These are phyloP conservation scores for Gonapodya prolifera DNA, from an alignment of 192 early-diverging fungal species.

Conservation along the genomic window DNA sequence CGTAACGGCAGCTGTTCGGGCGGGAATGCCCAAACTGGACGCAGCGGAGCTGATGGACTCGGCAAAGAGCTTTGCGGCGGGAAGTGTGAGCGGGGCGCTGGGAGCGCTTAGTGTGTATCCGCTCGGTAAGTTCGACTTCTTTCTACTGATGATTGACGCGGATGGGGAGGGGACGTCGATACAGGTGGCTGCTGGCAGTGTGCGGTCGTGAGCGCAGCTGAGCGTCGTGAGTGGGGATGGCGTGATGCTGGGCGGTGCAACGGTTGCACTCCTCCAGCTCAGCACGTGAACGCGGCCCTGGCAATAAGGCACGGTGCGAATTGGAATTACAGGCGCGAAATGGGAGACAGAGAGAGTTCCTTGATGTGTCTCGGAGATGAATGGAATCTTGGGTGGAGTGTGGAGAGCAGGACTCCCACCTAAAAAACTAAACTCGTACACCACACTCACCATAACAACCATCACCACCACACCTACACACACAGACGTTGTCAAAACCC, in stretches of 20 bases:
- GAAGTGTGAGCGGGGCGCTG: conserved; percentile 81
- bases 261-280: neutral
- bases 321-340: neutral
- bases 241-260: too few relatives aligned
- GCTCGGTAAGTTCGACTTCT: conserved; percentile 34
- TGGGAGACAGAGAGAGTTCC: neutral
- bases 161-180: neutral
- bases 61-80: conserved; percentile 65
- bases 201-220: neutral
- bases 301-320: too few relatives aligned
- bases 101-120: conserved; percentile 93
- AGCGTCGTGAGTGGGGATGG: too few relatives aligned
- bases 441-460: too few relatives aligned
- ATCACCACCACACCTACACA: neutral
- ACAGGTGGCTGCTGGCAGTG: neutral
- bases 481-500: conserved; percentile 87
- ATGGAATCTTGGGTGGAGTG: neutral
- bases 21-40: neutral
- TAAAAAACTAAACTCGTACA: neutral
- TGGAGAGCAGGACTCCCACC: neutral
- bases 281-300: neutral
- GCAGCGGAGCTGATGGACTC: conserved; percentile 32
- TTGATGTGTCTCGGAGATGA: neutral
- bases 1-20: neutral
- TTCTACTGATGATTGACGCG: neutral